These are phyloP conservation scores for Boletellus sp. DNA, from an alignment of 768 basidiomycete species.

Conservation along the genomic window DNA sequence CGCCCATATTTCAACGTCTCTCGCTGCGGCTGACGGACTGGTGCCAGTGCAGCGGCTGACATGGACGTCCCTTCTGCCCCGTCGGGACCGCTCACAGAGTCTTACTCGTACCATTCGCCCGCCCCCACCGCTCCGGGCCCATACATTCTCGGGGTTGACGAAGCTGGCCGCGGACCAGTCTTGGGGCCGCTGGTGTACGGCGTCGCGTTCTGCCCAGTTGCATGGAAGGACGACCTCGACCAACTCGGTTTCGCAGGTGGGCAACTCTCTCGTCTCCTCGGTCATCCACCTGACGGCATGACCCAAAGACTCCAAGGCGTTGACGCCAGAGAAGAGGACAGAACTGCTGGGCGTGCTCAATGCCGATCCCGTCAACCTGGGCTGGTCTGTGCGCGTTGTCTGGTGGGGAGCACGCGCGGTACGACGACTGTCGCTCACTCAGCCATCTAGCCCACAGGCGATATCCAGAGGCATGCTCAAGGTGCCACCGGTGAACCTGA, in stretches of 20 bases:
- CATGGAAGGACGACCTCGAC: slow-evolving; percentile 72
- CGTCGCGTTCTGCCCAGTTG: slow-evolving; percentile 84
- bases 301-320: slow-evolving; percentile 83
- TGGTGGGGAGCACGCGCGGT: slow-evolving; percentile 37
- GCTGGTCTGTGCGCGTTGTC: slow-evolving; percentile 79
- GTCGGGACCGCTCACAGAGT: slow-evolving; percentile 55
- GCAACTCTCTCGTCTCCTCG: slow-evolving; percentile 9
- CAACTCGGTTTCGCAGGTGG: slow-evolving; percentile 87
- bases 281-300: not conserved
- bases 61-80: slow-evolving; percentile 52
- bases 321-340: slow-evolving; percentile 69
- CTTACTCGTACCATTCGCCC: slow-evolving; percentile 77
- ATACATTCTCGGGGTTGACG: slow-evolving; percentile 98
- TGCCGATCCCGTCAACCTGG: slow-evolving; percentile 67
- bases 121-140: slow-evolving; percentile 67
- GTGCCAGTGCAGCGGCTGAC: not conserved
- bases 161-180: slow-evolving; percentile 94
- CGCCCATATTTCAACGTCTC: slow-evolving; percentile 4
- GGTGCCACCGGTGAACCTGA: slow-evolving; percentile 79
- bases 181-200: slow-evolving; percentile 96
- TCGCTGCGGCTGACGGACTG: slow-evolving; percentile 10
- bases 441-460: slow-evolving; percentile 67
- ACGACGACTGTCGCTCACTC: slow-evolving; percentile 1
- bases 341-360: slow-evolving; percentile 62
- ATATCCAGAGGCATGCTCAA: slow-evolving; percentile 92